Conservation (phyloP, 306 rosid species). For the Rosa rugosa region DNA sequence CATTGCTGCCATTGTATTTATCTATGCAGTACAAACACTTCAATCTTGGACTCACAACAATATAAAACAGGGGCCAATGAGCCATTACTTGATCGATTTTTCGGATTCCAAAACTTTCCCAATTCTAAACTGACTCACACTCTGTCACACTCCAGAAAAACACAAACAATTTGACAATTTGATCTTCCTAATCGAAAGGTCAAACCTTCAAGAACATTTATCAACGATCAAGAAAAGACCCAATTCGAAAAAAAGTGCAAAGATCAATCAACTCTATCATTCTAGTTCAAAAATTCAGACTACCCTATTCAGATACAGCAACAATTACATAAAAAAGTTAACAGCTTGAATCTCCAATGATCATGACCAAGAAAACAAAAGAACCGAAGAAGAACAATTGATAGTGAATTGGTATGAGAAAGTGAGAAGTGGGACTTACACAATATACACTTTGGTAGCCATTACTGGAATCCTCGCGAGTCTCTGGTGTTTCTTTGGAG, state of each 20-base stretch:
- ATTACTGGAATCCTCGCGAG: conserved; percentile 40
- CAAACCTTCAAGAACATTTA: neutral
- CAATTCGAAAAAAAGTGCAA: conserved; percentile 2
- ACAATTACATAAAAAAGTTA: neutral
- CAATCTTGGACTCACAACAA: neutral
- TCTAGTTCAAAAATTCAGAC: neutral
- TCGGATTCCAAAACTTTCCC: neutral
- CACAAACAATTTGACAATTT: neutral
- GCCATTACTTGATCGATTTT: neutral
- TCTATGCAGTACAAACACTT: neutral
- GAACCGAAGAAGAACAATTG: conserved; percentile 27
- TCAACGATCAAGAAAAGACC: neutral
- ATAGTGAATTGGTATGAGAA: neutral
- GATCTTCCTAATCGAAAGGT: conserved; percentile 3
- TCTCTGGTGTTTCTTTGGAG: conserved; percentile 5
- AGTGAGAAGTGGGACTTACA: conserved; percentile 48
- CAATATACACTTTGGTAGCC: conserved; percentile 91
- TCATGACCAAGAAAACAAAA: neutral
- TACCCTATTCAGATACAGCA: neutral
- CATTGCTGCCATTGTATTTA: neutral
- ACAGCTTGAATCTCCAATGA: conserved; percentile 11
- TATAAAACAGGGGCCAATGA: neutral
- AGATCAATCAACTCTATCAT: neutral
- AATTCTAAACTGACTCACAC: neutral
- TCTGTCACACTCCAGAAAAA: neutral